These are phyloP conservation scores for Melocanna baccifera DNA, from an alignment of 176 grass and related monocot genomes.

Conservation along the genomic window DNA sequence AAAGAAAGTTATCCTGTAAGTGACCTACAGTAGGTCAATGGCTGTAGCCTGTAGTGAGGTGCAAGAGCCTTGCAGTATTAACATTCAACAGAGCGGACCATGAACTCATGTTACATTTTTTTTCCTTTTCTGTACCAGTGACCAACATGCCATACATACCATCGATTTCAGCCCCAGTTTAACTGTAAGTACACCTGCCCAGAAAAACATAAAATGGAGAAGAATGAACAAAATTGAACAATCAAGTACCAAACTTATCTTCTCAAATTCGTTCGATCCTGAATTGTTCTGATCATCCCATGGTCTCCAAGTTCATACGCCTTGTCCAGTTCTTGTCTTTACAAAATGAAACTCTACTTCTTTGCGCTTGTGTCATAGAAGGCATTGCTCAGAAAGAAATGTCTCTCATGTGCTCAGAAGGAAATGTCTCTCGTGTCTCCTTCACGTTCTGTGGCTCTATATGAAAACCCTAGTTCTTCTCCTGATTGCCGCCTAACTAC, in stretches of 20 bases:
- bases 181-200: conserved; percentile 1
- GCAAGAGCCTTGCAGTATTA: conserved; percentile 1
- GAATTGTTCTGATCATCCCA: not conserved
- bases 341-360: not conserved
- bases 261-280: conserved; percentile 16
- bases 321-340: not conserved
- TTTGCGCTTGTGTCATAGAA: not conserved
- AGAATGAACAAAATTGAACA: conserved; percentile 29
- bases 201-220: not conserved
- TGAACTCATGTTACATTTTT: not conserved
- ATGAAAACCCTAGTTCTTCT: conserved; percentile 88
- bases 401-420: conserved; percentile 57
- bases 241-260: conserved; percentile 30
- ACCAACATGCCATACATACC: conserved; percentile 42
- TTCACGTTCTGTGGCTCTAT: conserved; percentile 68
- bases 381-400: conserved; percentile 52
- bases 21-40: too few species aligned
- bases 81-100: not conserved
- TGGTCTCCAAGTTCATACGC: conserved; percentile 15
- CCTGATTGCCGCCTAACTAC: conserved; percentile 76
- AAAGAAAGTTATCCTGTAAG: not conserved
- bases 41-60: not conserved
- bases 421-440: conserved; percentile 54
- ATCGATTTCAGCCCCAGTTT: not conserved
- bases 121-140: conserved; percentile 19